Conservation (phyloP, 1,284 basidiomycete genomes). For the Cutaneotrichosporon cyanovorans region DNA sequence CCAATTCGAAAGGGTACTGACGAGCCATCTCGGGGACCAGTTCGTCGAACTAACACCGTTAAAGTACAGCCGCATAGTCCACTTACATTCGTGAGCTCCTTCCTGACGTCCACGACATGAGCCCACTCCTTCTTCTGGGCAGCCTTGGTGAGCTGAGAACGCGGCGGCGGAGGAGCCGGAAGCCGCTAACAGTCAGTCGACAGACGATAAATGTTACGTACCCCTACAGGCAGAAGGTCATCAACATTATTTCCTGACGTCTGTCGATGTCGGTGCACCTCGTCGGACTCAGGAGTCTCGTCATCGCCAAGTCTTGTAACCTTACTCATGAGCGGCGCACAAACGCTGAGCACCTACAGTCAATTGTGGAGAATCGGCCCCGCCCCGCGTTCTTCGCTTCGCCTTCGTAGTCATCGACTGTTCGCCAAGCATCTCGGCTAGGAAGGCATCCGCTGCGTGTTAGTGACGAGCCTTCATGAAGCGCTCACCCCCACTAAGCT, state of each 20-base stretch:
- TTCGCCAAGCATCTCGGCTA: conserved; percentile 39
- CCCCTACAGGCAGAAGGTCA: conserved; percentile 69
- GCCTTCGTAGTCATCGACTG: conserved; percentile 35
- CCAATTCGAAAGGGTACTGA: conserved; percentile 76
- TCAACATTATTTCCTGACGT: conserved; percentile 58
- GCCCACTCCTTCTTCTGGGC: conserved; percentile 90
- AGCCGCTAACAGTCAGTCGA: conserved; percentile 31
- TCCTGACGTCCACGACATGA: conserved; percentile 89
- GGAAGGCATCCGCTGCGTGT: conserved; percentile 37
- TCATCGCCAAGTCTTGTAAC: conserved; percentile 31
- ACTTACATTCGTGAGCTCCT: conserved; percentile 65
- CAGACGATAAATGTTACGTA: conserved; percentile 44
- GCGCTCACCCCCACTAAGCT: conserved; percentile 38
- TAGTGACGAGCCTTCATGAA: neutral
- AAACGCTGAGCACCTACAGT: conserved; percentile 10
- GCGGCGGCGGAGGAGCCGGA: conserved; percentile 39
- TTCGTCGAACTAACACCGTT: conserved; percentile 39
- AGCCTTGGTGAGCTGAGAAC: conserved; percentile 29
- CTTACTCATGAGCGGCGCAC: conserved; percentile 1
- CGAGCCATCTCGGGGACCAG: conserved; percentile 47
- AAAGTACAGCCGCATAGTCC: too few species aligned
- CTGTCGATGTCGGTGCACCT: neutral
- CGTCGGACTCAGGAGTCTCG: conserved; percentile 17
- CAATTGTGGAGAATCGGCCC: conserved; percentile 29
- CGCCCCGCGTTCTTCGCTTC: conserved; percentile 29